Base-by-base conservation (phyloP, 129 eudicot species). In the Saposhnikovia divaricata region DNA sequence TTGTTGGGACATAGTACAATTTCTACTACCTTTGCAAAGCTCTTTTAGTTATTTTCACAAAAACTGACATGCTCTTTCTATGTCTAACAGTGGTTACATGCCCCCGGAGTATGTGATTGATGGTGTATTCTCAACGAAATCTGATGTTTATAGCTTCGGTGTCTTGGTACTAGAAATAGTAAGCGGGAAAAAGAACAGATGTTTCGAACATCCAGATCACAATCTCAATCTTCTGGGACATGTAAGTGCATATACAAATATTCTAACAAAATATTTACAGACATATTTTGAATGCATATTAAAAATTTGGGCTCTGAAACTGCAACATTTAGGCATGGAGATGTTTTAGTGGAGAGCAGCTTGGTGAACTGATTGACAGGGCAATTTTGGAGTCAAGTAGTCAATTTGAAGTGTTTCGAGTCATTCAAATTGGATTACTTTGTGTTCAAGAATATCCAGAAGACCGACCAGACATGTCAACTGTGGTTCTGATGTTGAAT, bases 381-480 rank as follows among this genome's bases (percentile, higher is more conserved):
- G 34, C 16, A 37, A 45, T 77, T 13, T 5, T 25, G 51, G 45
- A 77, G 13, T 39, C 78, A 3, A 37, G 71, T 47, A n/a, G 31
- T 6, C 81, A 85, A 61, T 79, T 50, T 72, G 48, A 72, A 72
- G 50, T 72, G 27, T 8, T 80, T 13, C 48, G 89, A 74, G 37
- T 63, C 3, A 73, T 83, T 65, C 86, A 80, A 25, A 43, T 86
- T 39, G 89, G 70, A 2, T 69, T 89, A 27, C 73, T 89, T 40
- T 89, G 91, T 31, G 85, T 89, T 80, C 91, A 89, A 48, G 65
- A 83, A 66, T 82, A 55, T 34, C 80, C 86, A 25, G 69, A 89
- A 79, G 84, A 85, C 45, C 84, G 93, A 57, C 91, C 91, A 27
- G 73, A 71, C 2, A 87, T 82, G 82, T 81, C 82, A 43, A 46